Base-by-base conservation (phyloP, 1,284 basidiomycete species). In the Calocybe gambosa region DNA sequence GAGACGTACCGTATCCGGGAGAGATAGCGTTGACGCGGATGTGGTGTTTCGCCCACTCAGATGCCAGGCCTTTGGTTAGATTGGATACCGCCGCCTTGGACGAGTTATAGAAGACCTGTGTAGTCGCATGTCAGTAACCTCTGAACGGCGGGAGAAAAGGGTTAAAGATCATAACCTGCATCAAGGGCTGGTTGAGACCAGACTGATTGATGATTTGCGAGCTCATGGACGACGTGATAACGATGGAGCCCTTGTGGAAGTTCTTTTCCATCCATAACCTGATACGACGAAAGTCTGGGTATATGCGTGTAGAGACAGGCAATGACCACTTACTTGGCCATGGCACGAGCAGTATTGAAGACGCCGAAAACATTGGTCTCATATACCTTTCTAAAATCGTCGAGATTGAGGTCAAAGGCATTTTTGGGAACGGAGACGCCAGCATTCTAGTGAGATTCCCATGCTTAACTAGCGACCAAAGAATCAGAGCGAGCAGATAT, bases 21-120 rank as follows among this genome's bases (percentile, higher is more conserved):
- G 75, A 77, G 15, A 84, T 50, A 0, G 74, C 70, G 58, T 85
- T 85, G 10, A 84, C 78, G 9, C 81, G 69, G 43, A 83, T 82
- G 5, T 58, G 59, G 36, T 67, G 52, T 31, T 58, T 47, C 0
- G 76, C 74, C 80, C 81, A 83, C 58, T 84, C 82, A 0, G 77
- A 70, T 1, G 82, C 82, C 3, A 84, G 66, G 4, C 73, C 77
- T 55, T 74, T 79, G 1, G 68, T 63, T 7, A 83, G 65, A 49
- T 74, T 74, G 13, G 75, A 74, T 0, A 78, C 79, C 1, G 80
- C 81, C 0, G 71, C 77, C 56, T 80, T 80, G 23, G 77, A 79
- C 0, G 77, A 75, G 49, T 80, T 82, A 55, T 79, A 80, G 52
- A 78, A 80, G 0, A 74, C 71, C 74, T 80, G 54, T 15, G 25